phyloP scores from a whole-genome alignment of 306 rosid species.

The Lagenaria siceraria region DNA sequence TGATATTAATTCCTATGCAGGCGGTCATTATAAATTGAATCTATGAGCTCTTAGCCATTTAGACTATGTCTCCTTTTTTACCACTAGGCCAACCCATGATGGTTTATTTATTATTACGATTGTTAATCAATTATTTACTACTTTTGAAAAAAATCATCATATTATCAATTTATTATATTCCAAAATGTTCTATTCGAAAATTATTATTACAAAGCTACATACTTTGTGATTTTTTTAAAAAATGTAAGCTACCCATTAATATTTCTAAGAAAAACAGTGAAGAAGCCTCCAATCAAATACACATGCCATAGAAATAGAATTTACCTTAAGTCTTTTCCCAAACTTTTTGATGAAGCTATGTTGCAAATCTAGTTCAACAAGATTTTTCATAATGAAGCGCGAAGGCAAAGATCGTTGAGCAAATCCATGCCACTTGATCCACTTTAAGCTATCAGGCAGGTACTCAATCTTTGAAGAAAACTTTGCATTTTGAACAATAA shows the following conservation, averaged over 20 bases:
- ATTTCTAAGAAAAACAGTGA: not conserved
- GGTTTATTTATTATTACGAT: too few relatives aligned
- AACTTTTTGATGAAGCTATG: not conserved
- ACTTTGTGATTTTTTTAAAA: too few relatives aligned
- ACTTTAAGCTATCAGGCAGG: not conserved
- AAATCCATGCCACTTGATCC: not conserved
- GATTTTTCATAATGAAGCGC: not conserved
- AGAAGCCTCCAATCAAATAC: not conserved
- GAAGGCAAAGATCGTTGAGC: not conserved
- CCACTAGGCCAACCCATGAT: too few relatives aligned
- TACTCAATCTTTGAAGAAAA: not conserved
- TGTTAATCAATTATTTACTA: too few relatives aligned
- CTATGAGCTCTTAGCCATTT: too few relatives aligned
- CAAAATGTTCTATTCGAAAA: too few relatives aligned
- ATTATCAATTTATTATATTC: too few relatives aligned
- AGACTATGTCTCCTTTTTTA: too few relatives aligned
- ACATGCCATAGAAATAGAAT: not conserved
- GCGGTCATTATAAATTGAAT: too few relatives aligned
- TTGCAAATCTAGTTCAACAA: not conserved
- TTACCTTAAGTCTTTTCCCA: not conserved
- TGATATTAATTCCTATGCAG: too few relatives aligned
- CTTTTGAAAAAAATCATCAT: too few relatives aligned
- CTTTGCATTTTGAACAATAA: not conserved
- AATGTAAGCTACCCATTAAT: not conserved
- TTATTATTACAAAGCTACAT: too few relatives aligned